Conservation (phyloP, 129 eudicot genomes). For the Artemisia argyi region DNA sequence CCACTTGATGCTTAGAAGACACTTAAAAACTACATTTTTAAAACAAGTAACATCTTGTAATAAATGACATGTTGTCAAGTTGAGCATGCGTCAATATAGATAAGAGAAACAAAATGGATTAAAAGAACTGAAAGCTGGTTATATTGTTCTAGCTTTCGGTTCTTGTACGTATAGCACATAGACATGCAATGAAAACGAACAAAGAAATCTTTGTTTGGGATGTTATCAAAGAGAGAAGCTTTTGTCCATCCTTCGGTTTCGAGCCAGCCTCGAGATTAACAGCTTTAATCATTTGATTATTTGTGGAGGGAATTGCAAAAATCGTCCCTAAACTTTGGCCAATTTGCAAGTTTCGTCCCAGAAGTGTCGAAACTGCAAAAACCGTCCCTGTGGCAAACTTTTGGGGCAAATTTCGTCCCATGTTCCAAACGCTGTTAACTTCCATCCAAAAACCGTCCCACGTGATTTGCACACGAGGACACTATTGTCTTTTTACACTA, state of each 20-base stretch:
- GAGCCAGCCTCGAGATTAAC: constrained; percentile 87
- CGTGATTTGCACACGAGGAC: no score
- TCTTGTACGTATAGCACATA: background rate
- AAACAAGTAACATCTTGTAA: background rate
- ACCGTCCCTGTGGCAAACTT: no score
- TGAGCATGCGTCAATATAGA: constrained; percentile 12
- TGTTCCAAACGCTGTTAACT: no score
- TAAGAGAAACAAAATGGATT: no score
- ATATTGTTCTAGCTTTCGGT: background rate
- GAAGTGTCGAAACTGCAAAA: no score
- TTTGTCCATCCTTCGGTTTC: constrained; percentile 85
- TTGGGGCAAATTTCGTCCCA: no score
- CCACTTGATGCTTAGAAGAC: background rate
- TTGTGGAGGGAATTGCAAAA: no score
- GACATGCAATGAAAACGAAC: constrained; percentile 26
- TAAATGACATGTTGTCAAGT: constrained; percentile 26
- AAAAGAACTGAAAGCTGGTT: no score
- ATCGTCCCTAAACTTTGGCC: no score
- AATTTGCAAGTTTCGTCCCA: no score
- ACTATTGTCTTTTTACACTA: no score
- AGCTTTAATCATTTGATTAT: constrained; percentile 41
- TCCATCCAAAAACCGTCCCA: no score
- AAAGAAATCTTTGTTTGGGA: constrained; percentile 72
- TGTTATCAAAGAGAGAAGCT: constrained; percentile 73
- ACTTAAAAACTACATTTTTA: background rate